A percentile compares a stretch with the other conserved stretches of the same genome.
Evolutionary conservation across 192 early-diverging fungal species (phyloP).

Genomic region (Paraglomus occultum): DNA sequence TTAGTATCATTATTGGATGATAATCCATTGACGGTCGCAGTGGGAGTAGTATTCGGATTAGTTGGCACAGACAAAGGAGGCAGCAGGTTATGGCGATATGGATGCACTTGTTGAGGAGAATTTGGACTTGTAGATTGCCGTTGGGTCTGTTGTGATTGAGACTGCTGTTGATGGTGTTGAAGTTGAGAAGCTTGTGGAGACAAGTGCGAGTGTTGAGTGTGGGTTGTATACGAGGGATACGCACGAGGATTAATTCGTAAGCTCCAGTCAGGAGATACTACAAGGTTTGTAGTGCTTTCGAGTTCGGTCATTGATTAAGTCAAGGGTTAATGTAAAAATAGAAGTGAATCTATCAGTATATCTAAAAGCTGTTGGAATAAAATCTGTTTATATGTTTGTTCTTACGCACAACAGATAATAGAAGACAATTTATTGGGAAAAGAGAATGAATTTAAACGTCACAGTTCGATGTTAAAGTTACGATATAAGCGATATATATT

Average conservation of each 20-base stretch:
- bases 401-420: too few relatives aligned
- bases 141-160: slow-evolving; percentile 1
- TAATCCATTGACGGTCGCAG: not conserved
- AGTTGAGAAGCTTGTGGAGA: not conserved
- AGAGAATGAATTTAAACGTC: too few relatives aligned
- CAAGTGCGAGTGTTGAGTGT: not conserved
- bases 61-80: not conserved
- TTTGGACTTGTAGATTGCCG: not conserved
- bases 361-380: too few relatives aligned
- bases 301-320: slow-evolving; percentile 15
- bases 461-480: too few relatives aligned
- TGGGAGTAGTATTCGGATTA: not conserved
- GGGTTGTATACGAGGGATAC: slow-evolving; percentile 2
- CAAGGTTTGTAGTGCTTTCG: slow-evolving; percentile 12
- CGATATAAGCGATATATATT: too few relatives aligned
- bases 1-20: not conserved
- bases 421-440: too few relatives aligned
- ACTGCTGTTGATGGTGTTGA: not conserved
- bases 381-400: too few relatives aligned
- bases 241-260: not conserved
- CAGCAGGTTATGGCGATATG: not conserved
- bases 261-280: slow-evolving; percentile 4
- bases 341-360: too few relatives aligned
- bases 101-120: slow-evolving; percentile 3
- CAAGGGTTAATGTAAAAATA: too few relatives aligned